Evolutionary conservation across 345 rosid species (phyloP), one percentile per base, ranked within the genome.

Genomic region (Anastatica hierochuntica): DNA sequence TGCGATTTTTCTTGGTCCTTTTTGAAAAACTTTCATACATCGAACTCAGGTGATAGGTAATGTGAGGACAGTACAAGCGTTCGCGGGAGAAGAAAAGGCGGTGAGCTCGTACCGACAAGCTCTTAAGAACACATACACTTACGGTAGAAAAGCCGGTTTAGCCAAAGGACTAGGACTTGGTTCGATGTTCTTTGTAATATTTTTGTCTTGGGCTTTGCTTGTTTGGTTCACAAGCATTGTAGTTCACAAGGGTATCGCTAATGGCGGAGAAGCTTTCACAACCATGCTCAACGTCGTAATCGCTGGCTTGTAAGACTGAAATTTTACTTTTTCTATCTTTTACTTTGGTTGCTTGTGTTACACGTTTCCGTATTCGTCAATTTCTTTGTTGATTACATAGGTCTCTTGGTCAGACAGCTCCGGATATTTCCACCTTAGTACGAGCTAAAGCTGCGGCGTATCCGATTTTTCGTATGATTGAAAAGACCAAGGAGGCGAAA

Each of bases 231-330:
- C 88, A 16, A 85, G 98, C 79, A 62, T 77, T 0, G 66, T 88
- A 60, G 96, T 88, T 51, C 98, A 92, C 48, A 88, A 85, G 50
- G 49, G 67, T 7, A 92, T 92, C 12, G 83, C 94, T 31, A 81
- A 79, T 60, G 98, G 96, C 1, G 98, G 94, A 6, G 83, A 88
- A 41, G 73, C 98, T 42, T 92, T 92, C 82, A 92, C 98, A 0
- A 92, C 98, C 51, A 92, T 92, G 98, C 95, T 92, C 65, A 92
- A 88, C 64, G 98, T 88, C 13, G 98, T 88, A 55, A 84, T 84
- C 46, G 70, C 96, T 19, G 96, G 98, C 78, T 61, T 92, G 98
- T 87, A 82, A 51, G 23, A 61, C 11, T 7, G 70, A 84, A 62
- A 10, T 24, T 36, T 35, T 12, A 10, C 23, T 21, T 2, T 17